Percentiles rank a stretch among this genome's conserved stretches.
Conservation (phyloP, 1,284 basidiomycete species). For the Ceratobasidium sp. region DNA sequence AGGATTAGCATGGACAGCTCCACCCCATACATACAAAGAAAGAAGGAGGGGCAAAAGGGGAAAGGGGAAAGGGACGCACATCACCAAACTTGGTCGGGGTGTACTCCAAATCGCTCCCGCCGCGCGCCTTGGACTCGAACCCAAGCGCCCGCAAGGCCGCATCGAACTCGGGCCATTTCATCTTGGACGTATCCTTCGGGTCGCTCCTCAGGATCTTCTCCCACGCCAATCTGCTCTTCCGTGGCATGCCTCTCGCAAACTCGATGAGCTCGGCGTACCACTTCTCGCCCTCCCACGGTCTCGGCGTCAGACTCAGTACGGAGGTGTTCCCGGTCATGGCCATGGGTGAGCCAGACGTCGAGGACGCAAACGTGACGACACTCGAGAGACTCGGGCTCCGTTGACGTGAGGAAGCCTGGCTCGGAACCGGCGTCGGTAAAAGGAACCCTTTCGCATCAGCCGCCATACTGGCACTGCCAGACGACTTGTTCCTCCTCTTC, state of each 20-base stretch:
- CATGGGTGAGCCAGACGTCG: slow-evolving; percentile 1
- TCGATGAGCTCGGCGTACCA: slow-evolving; percentile 12
- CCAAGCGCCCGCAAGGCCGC: slow-evolving; percentile 15
- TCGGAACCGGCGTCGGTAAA: no score
- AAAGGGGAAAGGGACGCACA: background rate
- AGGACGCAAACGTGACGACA: slow-evolving; percentile 1
- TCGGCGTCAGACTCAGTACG: background rate
- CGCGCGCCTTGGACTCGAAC: slow-evolving; percentile 30
- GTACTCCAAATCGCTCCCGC: slow-evolving; percentile 35
- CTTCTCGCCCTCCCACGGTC: slow-evolving; percentile 9
- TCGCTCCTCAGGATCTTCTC: slow-evolving; percentile 39
- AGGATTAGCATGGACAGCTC: background rate
- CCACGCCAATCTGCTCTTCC: slow-evolving; percentile 20
- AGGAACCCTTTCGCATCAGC: no score
- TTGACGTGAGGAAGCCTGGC: background rate
- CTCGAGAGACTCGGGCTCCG: slow-evolving; percentile 23
- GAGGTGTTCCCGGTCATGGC: slow-evolving; percentile 10
- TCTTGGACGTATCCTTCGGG: slow-evolving; percentile 37
- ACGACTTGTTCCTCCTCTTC: slow-evolving; percentile 2
- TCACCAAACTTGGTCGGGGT: slow-evolving; percentile 16
- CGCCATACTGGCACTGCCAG: background rate
- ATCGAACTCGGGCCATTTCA: slow-evolving; percentile 37
- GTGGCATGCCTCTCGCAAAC: slow-evolving; percentile 1
- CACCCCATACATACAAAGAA: background rate
- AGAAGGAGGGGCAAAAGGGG: background rate